A percentile compares a stretch with the other conserved stretches of the same genome.
Evolutionary conservation across 352 stramenopile species (phyloP).

Genomic region (Thalassiosira mediterranea): DNA sequence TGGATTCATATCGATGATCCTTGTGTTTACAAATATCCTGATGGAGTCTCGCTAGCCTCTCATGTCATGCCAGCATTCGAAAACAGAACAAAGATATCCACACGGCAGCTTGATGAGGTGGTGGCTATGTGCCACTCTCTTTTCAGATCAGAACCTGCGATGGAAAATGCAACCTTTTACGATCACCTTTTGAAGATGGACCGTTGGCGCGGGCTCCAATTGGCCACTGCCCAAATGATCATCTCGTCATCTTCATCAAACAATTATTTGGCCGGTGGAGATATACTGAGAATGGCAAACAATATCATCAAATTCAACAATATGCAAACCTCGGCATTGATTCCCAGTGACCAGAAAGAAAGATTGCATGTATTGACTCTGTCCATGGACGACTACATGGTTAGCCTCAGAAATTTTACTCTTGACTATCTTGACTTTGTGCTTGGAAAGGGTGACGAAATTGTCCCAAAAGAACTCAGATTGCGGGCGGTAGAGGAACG

Average conservation of each 20-base stretch:
- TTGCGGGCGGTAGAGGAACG: slow-evolving; percentile 1
- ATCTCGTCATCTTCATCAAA: slow-evolving; percentile 31
- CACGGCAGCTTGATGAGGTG: slow-evolving; percentile 11
- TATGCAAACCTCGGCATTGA: slow-evolving; percentile 3
- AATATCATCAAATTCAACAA: slow-evolving; percentile 53
- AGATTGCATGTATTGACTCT: slow-evolving; percentile 41
- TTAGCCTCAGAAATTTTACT: slow-evolving; percentile 24
- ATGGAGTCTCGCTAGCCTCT: slow-evolving; percentile 22
- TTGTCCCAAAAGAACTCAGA: slow-evolving; percentile 22
- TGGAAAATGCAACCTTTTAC: slow-evolving; percentile 41
- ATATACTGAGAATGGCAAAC: slow-evolving; percentile 44
- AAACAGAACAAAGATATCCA: slow-evolving; percentile 1
- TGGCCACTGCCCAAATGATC: slow-evolving; percentile 48
- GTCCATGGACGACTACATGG: slow-evolving; percentile 46
- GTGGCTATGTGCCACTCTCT: slow-evolving; percentile 26
- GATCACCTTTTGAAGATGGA: slow-evolving; percentile 31
- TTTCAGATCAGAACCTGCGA: slow-evolving; percentile 6
- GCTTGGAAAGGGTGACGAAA: slow-evolving; percentile 23
- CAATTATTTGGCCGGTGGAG: slow-evolving; percentile 33
- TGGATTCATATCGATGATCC: slow-evolving; percentile 45
- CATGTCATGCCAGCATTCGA: slow-evolving; percentile 33
- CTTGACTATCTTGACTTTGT: slow-evolving; percentile 51
- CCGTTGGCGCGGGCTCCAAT: slow-evolving; percentile 13
- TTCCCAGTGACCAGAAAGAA: background rate
- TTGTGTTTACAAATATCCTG: slow-evolving; percentile 26